These are phyloP conservation scores for Phytophthora rubi DNA, from an alignment of 352 stramenopile species.

Conservation along the genomic window DNA sequence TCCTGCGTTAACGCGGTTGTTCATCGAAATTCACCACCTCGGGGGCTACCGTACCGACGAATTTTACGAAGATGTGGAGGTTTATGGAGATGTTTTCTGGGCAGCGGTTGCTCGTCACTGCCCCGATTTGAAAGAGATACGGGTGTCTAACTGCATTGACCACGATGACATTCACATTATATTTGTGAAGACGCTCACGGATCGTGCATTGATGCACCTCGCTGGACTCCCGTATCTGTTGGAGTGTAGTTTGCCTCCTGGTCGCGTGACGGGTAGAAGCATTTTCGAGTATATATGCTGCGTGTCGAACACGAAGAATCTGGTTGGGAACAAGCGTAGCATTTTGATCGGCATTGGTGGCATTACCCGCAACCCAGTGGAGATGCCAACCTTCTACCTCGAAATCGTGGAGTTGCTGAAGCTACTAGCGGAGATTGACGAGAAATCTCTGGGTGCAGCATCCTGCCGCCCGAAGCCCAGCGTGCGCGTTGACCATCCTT, in stretches of 20 bases:
- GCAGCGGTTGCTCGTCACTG: neutral
- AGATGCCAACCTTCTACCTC: neutral
- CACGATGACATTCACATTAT: neutral
- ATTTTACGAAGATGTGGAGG: neutral
- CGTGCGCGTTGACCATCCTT: neutral
- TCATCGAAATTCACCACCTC: constrained; percentile 5
- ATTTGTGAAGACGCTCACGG: neutral
- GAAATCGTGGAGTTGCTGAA: neutral
- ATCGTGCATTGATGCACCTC: neutral
- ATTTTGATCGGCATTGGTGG: neutral
- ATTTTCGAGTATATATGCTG: neutral
- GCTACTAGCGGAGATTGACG: neutral
- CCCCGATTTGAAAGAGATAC: neutral
- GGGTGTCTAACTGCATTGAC: neutral
- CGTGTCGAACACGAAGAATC: neutral
- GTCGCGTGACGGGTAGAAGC: constrained; percentile 1
- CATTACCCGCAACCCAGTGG: neutral
- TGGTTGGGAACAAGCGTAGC: neutral
- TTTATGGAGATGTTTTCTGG: constrained; percentile 14
- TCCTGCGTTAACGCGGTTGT: neutral
- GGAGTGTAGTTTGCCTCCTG: neutral
- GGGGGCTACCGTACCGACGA: neutral
- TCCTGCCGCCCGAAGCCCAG: neutral
- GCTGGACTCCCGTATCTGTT: neutral
- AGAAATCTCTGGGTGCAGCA: constrained; percentile 1